Conservation (phyloP, 139 green algal species). For the Parachlorella kessleri region DNA sequence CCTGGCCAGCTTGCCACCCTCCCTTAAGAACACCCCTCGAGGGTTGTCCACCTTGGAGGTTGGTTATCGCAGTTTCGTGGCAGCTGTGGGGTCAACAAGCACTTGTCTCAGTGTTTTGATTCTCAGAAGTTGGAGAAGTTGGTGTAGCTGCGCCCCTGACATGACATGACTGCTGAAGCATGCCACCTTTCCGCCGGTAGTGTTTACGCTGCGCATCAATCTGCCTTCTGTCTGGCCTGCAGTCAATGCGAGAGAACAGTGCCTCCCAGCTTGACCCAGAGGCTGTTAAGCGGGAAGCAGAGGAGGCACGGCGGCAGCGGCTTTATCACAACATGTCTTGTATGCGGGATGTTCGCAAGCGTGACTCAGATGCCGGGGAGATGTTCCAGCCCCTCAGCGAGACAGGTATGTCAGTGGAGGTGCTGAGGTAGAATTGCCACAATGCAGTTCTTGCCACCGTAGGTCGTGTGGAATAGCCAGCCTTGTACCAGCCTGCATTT, state of each 20-base stretch:
- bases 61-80: too few relatives aligned
- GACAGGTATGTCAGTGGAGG: conserved; percentile 46
- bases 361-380: conserved; percentile 52
- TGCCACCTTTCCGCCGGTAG: too few relatives aligned
- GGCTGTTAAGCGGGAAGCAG: conserved; percentile 21
- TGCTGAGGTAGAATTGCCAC: too few relatives aligned
- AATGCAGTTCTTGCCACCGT: too few relatives aligned
- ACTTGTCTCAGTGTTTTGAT: too few relatives aligned
- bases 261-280: background rate
- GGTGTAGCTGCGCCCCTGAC: too few relatives aligned
- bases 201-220: background rate
- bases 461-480: too few relatives aligned
- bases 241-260: background rate
- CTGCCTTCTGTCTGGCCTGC: conserved; percentile 5
- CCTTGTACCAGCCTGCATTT: too few relatives aligned
- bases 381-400: conserved; percentile 89
- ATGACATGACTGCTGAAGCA: too few relatives aligned
- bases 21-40: conserved; percentile 2
- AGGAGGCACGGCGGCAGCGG: conserved; percentile 51
- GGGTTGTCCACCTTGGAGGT: background rate
- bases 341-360: conserved; percentile 87
- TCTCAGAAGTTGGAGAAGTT: too few relatives aligned
- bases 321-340: conserved; percentile 86
- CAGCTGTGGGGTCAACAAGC: too few relatives aligned
- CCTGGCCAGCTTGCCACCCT: background rate